Percentiles rank a stretch among this genome's conserved stretches.
Conservation (phyloP, 2,329 filamentous ascomycete species). For the Epicoccum sorghinum region DNA sequence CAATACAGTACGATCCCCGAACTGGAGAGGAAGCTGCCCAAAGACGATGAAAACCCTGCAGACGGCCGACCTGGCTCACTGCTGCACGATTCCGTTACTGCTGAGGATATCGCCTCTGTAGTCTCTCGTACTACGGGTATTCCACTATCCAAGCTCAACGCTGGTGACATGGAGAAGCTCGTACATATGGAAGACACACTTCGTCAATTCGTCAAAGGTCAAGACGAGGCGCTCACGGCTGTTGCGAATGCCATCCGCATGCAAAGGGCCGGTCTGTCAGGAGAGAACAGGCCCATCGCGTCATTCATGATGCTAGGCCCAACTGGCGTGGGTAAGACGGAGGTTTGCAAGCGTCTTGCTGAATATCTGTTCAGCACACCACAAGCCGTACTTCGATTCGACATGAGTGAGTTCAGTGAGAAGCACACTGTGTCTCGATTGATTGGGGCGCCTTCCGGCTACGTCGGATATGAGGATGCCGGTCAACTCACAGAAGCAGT, state of each 20-base stretch:
- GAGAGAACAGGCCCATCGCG: slow-evolving; percentile 87
- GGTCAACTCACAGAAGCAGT: slow-evolving; percentile 96
- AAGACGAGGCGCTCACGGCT: slow-evolving; percentile 90
- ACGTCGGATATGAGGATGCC: slow-evolving; percentile 95
- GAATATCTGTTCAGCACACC: slow-evolving; percentile 92
- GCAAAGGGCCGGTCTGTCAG: slow-evolving; percentile 88
- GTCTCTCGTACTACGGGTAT: slow-evolving; percentile 93
- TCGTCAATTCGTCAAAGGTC: slow-evolving; percentile 81
- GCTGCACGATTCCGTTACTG: slow-evolving; percentile 92
- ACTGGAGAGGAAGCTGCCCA: slow-evolving; percentile 78
- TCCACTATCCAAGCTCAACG: slow-evolving; percentile 88
- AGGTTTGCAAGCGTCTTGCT: slow-evolving; percentile 95
- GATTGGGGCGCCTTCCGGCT: slow-evolving; percentile 84
- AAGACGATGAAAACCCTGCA: slow-evolving; percentile 63
- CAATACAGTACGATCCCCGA: slow-evolving; percentile 85
- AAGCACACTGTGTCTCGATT: slow-evolving; percentile 94
- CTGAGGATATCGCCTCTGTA: slow-evolving; percentile 91
- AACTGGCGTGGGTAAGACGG: slow-evolving; percentile 95
- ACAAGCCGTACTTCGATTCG: slow-evolving; percentile 87
- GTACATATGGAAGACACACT: slow-evolving; percentile 95
- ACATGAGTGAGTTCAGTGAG: slow-evolving; percentile 98
- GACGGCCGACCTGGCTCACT: slow-evolving; percentile 60
- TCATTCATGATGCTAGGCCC: slow-evolving; percentile 98
- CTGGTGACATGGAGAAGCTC: slow-evolving; percentile 91
- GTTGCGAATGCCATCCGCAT: slow-evolving; percentile 93